Base-by-base conservation (phyloP, 805 yeast genomes). In the Kregervanrija pseudodelftensis region DNA sequence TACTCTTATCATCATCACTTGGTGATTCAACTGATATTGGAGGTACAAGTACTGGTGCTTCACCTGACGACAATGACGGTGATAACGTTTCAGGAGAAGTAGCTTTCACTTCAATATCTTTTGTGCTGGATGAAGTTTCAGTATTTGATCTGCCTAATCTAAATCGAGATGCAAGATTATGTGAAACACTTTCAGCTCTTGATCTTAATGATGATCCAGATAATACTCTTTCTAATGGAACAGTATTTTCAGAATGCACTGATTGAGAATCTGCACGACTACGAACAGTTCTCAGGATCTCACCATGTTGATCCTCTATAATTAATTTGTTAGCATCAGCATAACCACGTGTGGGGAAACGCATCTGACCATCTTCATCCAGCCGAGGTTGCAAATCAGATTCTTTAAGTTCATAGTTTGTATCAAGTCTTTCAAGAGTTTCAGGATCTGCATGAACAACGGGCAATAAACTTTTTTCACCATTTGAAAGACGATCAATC, bases 301-400 rank as follows among this genome's bases (percentile, higher is more conserved):
- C 96, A 44, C 98, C 98, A 40, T 80, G 72, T 45, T 74, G 77
- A 63, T 89, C 93, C 60, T 91, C 99, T 44, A 91, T 71, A 43
- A 90, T 75, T 33, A 90, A 61, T 37, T 74, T 68, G 33, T 68
- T 55, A 22, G 95, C 96, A 53, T 88, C 95, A 39, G 77, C 78
- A 60, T 76, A 84, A 0, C 80, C 82, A 33, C 66, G 61, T 1
- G 66, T 52, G 7, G 69, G 68, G 5, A 57, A 40, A 36, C 63
- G 51, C n/a, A 58, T 15, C 15, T 56, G 58, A 13, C 67, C 67
- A 46, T 63, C 66, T 13, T 66, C 70, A 37, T 68, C 69, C 22
- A 50, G 17, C 11, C 39, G 43, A 7, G 66, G 66, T 30, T 62
- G 59, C 10, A 63, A 49, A 17, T 58, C 63, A 11, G 49, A 52